Evolutionary conservation across 75 land plant genomes (phyloP), one percentile per base, ranked within the genome.

Genomic region (Gnetum montanum): DNA sequence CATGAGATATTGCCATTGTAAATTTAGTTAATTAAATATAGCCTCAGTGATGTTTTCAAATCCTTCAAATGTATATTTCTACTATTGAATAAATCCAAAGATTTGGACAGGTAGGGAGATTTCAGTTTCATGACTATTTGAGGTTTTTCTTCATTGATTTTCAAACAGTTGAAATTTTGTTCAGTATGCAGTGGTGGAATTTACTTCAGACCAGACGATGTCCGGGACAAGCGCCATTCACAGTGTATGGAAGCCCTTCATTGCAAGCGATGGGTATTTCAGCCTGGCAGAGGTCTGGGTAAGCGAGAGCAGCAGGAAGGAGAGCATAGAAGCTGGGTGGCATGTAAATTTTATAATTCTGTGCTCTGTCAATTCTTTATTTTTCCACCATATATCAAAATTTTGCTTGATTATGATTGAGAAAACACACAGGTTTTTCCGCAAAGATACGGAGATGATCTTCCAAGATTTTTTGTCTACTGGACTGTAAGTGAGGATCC

Each of bases 381-480:
- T 11, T 30, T 48, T 1, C 0, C 3, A 12, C 15, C 8, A 48
- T 6, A 15, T 24, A 47, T 47, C 22, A 0, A 0, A 13, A 11
- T 19, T 3, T 24, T 8, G 6, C 11, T 1, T 26, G 3, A 0
- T 12, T 13, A 11, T 48, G 4, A 15, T 24, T 48, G 27, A 25
- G 25, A 16, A 46, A 48, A 12, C 4, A 30, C 30, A 16, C 0
- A 67, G 67, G 73, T 70, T 22, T 38, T 44, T 58, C 52, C 70
- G 10, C 22, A 46, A 2, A 63, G 68, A 10, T 65, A 70, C 12
- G 70, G 62, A 18, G 73, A 70, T 35, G 68, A 50, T 38, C 12
- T 25, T 0, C 70, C 73, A n/a, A 38, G 73, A 11, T 52, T 70
- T 8, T 70, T 70, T 38, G 43, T 52, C 5, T 70, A 65, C 51